Evolutionary conservation across 2,329 filamentous ascomycete genomes (phyloP).

Genomic region (Monilinia aucupariae): DNA sequence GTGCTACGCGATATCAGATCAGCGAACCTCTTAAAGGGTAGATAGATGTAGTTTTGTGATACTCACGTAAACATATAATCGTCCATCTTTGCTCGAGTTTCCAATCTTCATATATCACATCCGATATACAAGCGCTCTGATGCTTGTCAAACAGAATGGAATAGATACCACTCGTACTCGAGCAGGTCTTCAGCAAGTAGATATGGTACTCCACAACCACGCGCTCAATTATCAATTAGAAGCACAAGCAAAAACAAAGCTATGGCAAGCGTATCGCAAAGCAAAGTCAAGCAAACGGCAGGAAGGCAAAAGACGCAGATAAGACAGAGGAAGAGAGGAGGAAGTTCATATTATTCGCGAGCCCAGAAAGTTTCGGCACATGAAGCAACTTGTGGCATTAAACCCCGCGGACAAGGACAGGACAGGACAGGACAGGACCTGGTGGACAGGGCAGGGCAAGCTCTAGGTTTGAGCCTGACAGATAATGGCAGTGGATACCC

Average conservation of each 20-base stretch:
- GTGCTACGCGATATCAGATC: not conserved
- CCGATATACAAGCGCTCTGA: not conserved
- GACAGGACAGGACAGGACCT: too few relatives aligned
- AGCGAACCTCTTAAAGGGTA: not conserved
- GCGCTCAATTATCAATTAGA: not conserved
- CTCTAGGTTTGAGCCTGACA: not conserved
- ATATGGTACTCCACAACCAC: not conserved
- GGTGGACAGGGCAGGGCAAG: not conserved
- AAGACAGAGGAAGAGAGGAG: not conserved
- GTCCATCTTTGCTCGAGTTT: conserved; percentile 30
- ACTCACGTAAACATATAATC: conserved; percentile 34
- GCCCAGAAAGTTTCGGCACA: conserved; percentile 1
- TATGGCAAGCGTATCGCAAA: not conserved
- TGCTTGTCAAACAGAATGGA: not conserved
- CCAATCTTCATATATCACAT: not conserved
- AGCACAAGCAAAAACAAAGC: not conserved
- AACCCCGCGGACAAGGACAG: conserved; percentile 11
- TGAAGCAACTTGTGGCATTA: not conserved
- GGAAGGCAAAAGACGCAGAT: not conserved
- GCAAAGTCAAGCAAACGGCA: not conserved
- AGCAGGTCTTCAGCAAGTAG: too few relatives aligned
- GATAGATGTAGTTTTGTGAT: not conserved
- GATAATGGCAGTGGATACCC: conserved; percentile 1
- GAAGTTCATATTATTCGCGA: not conserved
- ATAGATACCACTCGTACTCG: too few relatives aligned